Evolutionary conservation across 345 rosid species (phyloP), one percentile per base, ranked within the genome.

Genomic region (Arabis alpina): DNA sequence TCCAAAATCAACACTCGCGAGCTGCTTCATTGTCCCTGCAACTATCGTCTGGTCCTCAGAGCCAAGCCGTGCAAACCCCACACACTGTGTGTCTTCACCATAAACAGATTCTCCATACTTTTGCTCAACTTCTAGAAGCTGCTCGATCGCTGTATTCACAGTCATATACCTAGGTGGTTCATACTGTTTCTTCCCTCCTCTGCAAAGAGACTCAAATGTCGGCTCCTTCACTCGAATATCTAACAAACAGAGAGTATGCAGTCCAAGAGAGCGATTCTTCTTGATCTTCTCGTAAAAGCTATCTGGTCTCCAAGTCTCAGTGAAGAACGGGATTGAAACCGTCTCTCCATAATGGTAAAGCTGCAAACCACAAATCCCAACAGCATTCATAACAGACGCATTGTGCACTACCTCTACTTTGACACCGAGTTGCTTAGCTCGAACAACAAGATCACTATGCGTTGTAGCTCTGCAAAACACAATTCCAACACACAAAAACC

Each of bases 171-270:
- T 83, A 0, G 99, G 96, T 4, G 97, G 88, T 73, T 92, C 99
- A 28, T 94, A 88, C 39, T 79, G 80, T 81, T 90, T 92, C 80
- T 67, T 87, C 68, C 97, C 97, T 75, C 99, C 88, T 96, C 96
- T 92, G 82, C 88, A 83, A 68, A 95, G 81, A 55, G 99, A 90
- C 66, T 95, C 98, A 76, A 86, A 81, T 24, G 98, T 73, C 0
- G 97, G 99, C 79, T 92, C 98, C 80, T 91, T 95, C 71, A 92
- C 98, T 44, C 87, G 82, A 58, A 95, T 95, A 83, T 95, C 97
- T 68, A 92, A 75, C 51, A 95, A 81, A 79, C 98, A 95, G 70
- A 92, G 96, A 6, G 98, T 92, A 72, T 89, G 99, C 73, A 92
- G 77, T 40, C 97, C 96, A 55, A 88, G 88, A 12, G 68, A 42